These are phyloP conservation scores for Fusarium setosum DNA, from an alignment of 2,329 filamentous ascomycete genomes.

Conservation along the genomic window DNA sequence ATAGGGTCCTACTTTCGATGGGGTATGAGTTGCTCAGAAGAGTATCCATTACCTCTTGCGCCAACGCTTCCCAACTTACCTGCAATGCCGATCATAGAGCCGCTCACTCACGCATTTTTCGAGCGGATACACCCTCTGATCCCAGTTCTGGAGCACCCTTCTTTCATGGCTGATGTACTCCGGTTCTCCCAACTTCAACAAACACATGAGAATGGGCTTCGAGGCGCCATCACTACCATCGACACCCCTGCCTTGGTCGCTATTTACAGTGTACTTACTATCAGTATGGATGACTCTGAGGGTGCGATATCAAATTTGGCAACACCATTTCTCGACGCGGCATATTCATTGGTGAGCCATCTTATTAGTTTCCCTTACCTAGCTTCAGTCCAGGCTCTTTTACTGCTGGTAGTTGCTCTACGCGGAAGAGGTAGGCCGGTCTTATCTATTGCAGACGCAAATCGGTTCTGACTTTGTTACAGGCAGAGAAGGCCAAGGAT, in stretches of 20 bases:
- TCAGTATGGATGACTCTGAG: conserved; percentile 31
- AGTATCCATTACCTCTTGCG: conserved; percentile 25
- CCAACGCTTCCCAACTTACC: conserved; percentile 28
- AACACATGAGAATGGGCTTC: conserved; percentile 12
- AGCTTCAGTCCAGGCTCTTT: conserved; percentile 31
- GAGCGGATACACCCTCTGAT: conserved; percentile 34
- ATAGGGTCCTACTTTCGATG: conserved; percentile 35
- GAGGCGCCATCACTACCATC: conserved; percentile 13
- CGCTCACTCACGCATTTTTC: conserved; percentile 32
- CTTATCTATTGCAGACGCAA: too few species aligned
- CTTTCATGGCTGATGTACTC: conserved; percentile 27
- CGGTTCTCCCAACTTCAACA: conserved; percentile 33
- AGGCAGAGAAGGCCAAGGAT: conserved; percentile 36
- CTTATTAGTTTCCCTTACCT: conserved; percentile 32
- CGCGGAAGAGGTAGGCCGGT: conserved; percentile 27
- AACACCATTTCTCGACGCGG: conserved; percentile 24
- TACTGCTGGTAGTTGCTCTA: conserved; percentile 28
- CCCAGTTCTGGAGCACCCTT: conserved; percentile 27
- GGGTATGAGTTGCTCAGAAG: conserved; percentile 37
- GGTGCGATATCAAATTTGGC: conserved; percentile 18
- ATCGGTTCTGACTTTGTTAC: neutral
- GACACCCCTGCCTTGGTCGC: conserved; percentile 26
- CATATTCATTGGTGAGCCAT: conserved; percentile 31
- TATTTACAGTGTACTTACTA: conserved; percentile 28
- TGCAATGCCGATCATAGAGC: conserved; percentile 29